Evolutionary conservation across 73 alveolate genomes (phyloP).

Genomic region (Halteria grandinella): DNA sequence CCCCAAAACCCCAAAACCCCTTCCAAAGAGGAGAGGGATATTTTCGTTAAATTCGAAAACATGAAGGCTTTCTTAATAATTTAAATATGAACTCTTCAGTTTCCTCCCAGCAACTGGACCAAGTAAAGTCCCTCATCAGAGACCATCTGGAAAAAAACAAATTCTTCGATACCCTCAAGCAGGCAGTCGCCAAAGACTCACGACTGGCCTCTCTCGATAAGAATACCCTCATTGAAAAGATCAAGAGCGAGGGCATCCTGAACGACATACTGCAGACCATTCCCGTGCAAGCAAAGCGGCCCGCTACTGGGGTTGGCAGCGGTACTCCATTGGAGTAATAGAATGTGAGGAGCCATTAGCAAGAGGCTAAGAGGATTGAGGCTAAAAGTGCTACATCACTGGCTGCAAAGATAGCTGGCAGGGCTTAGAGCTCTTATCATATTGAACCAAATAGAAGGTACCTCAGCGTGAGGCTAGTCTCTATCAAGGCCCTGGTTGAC

Average conservation of each 20-base stretch:
- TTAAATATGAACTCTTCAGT: slow-evolving; percentile 15
- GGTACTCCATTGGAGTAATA: too few species aligned
- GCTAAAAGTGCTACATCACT: too few species aligned
- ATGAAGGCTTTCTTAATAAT: not conserved
- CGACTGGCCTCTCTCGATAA: slow-evolving; percentile 47
- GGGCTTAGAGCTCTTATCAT: too few species aligned
- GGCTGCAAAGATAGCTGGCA: too few species aligned
- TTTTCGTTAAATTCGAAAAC: not conserved
- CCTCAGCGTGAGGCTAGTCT: slow-evolving; percentile 47
- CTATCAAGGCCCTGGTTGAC: slow-evolving; percentile 74
- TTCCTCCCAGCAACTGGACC: slow-evolving; percentile 54
- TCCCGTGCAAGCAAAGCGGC: slow-evolving; percentile 43
- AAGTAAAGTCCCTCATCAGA: slow-evolving; percentile 53
- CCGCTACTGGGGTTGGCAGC: too few species aligned
- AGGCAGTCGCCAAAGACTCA: slow-evolving; percentile 63
- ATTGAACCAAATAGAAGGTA: slow-evolving; percentile 57
- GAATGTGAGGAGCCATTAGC: too few species aligned
- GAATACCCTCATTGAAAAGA: slow-evolving; percentile 54
- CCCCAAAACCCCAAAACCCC: not conserved
- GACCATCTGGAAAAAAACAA: slow-evolving; percentile 70
- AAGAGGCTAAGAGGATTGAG: too few species aligned
- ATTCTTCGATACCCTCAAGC: slow-evolving; percentile 68
- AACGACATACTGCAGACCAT: slow-evolving; percentile 50
- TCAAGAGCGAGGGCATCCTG: slow-evolving; percentile 69
- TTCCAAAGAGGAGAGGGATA: not conserved